Conservation (phyloP, 225 moss, liverwort and hornwort species). For the Pseudisothecium myosuroides region DNA sequence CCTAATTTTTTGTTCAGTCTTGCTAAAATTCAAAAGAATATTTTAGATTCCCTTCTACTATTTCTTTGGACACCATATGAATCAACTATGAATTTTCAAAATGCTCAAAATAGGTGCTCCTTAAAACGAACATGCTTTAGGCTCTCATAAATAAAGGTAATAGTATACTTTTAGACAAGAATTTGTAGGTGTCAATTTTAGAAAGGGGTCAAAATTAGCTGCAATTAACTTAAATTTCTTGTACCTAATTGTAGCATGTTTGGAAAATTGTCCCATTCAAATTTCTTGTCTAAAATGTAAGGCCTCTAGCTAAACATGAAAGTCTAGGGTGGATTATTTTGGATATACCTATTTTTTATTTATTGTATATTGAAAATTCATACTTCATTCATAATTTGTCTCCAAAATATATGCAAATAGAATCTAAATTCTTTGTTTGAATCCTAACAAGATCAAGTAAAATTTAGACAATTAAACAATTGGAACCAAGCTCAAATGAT, state of each 20-base stretch:
- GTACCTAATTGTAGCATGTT: not conserved
- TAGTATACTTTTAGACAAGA: not conserved
- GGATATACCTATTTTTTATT: too few species aligned
- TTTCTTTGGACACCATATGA: fast-evolving
- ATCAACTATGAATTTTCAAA: not conserved
- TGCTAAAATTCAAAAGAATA: not conserved
- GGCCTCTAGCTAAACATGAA: not conserved
- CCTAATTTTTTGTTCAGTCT: not conserved
- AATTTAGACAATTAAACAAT: not conserved
- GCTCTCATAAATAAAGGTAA: fast-evolving
- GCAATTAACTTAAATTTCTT: not conserved
- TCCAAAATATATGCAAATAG: not conserved
- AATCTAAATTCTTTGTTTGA: too few species aligned
- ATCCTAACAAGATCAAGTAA: not conserved
- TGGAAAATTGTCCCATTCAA: not conserved
- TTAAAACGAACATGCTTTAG: not conserved
- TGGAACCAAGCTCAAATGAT: not conserved
- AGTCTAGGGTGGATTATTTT: not conserved
- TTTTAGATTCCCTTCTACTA: not conserved
- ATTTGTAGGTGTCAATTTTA: fast-evolving
- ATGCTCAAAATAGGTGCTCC: fast-evolving
- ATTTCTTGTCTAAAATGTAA: not conserved
- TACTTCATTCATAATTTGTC: not conserved
- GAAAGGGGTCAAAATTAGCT: not conserved
- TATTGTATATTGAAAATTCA: not conserved